Evolutionary conservation across 1,284 basidiomycete species (phyloP).

Genomic region (Fomitopsis pinicola): DNA sequence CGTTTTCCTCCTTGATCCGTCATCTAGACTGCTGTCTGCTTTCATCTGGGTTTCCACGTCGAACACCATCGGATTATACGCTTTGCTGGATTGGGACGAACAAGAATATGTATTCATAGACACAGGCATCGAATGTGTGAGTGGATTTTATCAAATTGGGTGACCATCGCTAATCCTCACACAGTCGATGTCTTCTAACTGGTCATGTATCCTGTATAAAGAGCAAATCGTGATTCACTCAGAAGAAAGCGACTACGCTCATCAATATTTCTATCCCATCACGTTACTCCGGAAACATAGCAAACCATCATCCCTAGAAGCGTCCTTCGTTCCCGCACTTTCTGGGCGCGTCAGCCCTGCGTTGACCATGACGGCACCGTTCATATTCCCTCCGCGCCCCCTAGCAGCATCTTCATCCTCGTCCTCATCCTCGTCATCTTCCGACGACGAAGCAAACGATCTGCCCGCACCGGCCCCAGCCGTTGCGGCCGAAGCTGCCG

Average conservation of each 20-base stretch:
- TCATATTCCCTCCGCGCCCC: conserved; percentile 26
- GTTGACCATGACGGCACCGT: conserved; percentile 22
- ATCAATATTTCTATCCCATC: conserved; percentile 56
- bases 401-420: conserved; percentile 12
- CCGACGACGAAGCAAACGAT: not conserved
- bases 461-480: not conserved
- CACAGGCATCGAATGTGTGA: conserved; percentile 66
- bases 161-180: conserved; percentile 4
- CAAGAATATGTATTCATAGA: conserved; percentile 65
- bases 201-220: conserved; percentile 65
- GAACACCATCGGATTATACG: conserved; percentile 56
- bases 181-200: conserved; percentile 60
- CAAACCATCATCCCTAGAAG: conserved; percentile 22
- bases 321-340: conserved; percentile 32
- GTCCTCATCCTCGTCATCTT: conserved; percentile 11
- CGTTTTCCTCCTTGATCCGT: conserved; percentile 68
- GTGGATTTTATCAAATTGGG: conserved; percentile 16
- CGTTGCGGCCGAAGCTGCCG: not conserved
- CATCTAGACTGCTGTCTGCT: conserved; percentile 54
- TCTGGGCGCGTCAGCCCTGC: conserved; percentile 24
- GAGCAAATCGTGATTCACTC: conserved; percentile 67
- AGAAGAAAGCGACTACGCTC: conserved; percentile 53
- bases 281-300: conserved; percentile 38
- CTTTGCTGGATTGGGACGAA: conserved; percentile 62
- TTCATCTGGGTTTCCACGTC: conserved; percentile 55